Percentiles rank a stretch among this genome's conserved stretches.
Evolutionary conservation across 2,329 filamentous ascomycete species (phyloP).

Genomic region (Fusarium austroafricanum): DNA sequence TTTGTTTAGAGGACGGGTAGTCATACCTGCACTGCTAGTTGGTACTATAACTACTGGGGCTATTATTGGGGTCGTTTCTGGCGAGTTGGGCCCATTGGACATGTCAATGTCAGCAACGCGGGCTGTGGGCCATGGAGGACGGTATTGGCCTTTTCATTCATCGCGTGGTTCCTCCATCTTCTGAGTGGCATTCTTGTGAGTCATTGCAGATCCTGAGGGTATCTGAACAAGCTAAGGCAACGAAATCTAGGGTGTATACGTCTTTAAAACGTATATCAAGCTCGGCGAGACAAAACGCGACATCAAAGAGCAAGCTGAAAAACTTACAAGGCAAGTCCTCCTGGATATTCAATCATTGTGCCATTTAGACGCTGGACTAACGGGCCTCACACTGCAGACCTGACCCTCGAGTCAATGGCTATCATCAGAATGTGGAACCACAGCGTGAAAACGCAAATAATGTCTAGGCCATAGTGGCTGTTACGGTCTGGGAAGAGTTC

Average conservation of each 20-base stretch:
- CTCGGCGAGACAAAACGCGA: conserved; percentile 1
- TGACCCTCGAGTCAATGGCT: neutral
- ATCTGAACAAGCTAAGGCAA: neutral
- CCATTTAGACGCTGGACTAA: neutral
- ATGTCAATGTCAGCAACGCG: neutral
- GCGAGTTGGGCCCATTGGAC: neutral
- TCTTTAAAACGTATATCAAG: neutral
- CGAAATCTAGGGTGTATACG: neutral
- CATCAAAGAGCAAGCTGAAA: neutral
- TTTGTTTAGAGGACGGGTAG: neutral
- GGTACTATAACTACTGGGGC: conserved; percentile 8
- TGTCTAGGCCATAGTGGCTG: neutral
- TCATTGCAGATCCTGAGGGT: fast-evolving
- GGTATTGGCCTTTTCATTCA: conserved; percentile 3
- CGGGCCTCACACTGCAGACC: neutral
- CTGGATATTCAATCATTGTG: neutral
- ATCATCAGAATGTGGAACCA: neutral
- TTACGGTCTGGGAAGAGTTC: neutral
- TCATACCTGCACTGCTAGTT: neutral
- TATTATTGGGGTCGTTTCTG: conserved; percentile 6
- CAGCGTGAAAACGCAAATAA: neutral
- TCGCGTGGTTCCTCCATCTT: conserved; percentile 9
- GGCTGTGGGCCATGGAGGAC: neutral
- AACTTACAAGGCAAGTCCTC: conserved; percentile 1
- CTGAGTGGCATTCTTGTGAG: neutral